Evolutionary conservation across 306 rosid genomes (phyloP).

Genomic region (Abrus pulchellus): DNA sequence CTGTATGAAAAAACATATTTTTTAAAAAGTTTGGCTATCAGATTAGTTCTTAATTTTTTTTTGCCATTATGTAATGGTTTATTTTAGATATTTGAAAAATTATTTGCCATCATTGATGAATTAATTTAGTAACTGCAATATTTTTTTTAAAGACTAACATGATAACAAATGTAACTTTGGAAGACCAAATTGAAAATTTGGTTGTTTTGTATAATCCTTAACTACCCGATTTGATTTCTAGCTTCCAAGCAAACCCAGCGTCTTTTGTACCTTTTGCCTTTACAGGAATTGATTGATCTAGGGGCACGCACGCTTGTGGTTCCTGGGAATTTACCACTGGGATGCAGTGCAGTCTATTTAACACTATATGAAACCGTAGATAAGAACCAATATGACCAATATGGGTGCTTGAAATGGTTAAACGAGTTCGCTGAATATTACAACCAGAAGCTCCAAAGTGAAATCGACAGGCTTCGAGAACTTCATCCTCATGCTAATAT

Average conservation of each 20-base stretch:
- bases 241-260: background rate
- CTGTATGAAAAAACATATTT: background rate
- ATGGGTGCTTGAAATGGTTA: conserved; percentile 62
- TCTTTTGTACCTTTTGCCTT: background rate
- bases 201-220: background rate
- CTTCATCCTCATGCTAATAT: conserved; percentile 50
- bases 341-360: conserved; percentile 50
- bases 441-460: conserved; percentile 53
- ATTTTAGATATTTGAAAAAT: too few species aligned
- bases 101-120: too few species aligned
- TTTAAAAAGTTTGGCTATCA: background rate
- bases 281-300: conserved; percentile 58
- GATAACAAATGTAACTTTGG: background rate
- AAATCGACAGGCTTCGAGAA: conserved; percentile 40
- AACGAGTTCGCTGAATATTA: conserved; percentile 56
- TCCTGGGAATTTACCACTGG: conserved; percentile 64
- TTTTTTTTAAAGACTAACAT: background rate
- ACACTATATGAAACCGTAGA: conserved; percentile 37
- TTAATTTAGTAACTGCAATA: too few species aligned
- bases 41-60: background rate
- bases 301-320: conserved; percentile 63
- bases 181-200: background rate
- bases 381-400: conserved; percentile 49
- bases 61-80: too few species aligned
- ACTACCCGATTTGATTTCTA: background rate